Evolutionary conservation across 1,284 basidiomycete species (phyloP).

Genomic region (Mycena sp.): DNA sequence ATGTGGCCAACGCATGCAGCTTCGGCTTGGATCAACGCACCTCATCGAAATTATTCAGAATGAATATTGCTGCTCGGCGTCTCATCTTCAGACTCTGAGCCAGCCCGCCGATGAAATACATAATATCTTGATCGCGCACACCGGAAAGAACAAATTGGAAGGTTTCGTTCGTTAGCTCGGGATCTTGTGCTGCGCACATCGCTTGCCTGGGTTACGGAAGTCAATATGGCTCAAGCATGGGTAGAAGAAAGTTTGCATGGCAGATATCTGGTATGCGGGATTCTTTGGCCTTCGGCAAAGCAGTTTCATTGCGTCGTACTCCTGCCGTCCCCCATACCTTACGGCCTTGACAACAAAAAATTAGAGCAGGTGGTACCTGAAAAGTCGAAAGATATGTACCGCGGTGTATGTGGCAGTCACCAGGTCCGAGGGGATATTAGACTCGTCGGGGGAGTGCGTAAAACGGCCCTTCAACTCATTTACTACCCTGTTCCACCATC

Average conservation of each 20-base stretch:
- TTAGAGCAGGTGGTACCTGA: too few relatives aligned
- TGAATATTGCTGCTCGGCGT: slow-evolving; percentile 5
- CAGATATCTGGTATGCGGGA: slow-evolving; percentile 17
- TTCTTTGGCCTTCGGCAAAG: slow-evolving; percentile 15
- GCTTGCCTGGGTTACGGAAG: slow-evolving; percentile 16
- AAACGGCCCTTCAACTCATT: slow-evolving; percentile 73
- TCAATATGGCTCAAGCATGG: slow-evolving; percentile 13
- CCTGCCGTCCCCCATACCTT: slow-evolving; percentile 67
- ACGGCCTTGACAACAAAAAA: slow-evolving; percentile 55
- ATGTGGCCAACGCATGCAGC: slow-evolving; percentile 8
- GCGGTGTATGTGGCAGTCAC: slow-evolving; percentile 48
- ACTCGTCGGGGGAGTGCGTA: slow-evolving; percentile 60
- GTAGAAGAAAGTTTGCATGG: slow-evolving; percentile 22
- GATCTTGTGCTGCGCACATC: slow-evolving; percentile 13
- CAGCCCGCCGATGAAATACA: slow-evolving; percentile 12
- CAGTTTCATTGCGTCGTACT: slow-evolving; percentile 57
- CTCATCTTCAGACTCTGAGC: slow-evolving; percentile 20
- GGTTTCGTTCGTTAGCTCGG: slow-evolving; percentile 7
- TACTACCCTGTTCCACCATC: slow-evolving; percentile 59
- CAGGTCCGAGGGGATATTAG: too few relatives aligned
- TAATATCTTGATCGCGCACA: slow-evolving; percentile 15
- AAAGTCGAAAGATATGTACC: too few relatives aligned
- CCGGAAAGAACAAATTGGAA: slow-evolving; percentile 13
- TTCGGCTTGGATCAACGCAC: neutral
- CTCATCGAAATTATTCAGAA: slow-evolving; percentile 24